phyloP scores from a whole-genome alignment of 2,329 filamentous ascomycete species.

The Dothidotthia symphoricarpi region DNA sequence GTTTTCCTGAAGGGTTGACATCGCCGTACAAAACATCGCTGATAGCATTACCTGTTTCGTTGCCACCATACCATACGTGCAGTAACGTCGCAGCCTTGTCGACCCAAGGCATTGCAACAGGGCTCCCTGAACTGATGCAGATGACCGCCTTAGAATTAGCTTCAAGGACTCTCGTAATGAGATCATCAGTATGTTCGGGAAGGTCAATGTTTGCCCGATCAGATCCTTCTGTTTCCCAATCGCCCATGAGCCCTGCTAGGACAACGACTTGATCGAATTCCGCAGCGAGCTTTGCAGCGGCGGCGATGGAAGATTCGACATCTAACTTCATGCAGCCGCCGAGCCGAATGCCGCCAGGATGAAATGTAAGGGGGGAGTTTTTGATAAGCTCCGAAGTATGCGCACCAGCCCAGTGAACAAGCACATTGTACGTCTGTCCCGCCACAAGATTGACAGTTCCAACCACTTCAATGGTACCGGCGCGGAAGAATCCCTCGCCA shows the following conservation, averaged over 20 bases:
- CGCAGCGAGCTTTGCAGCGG: conserved; percentile 64
- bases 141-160: conserved; percentile 71
- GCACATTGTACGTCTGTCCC: too few species aligned
- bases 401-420: too few species aligned
- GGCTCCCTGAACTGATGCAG: conserved; percentile 77
- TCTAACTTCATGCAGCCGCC: not conserved
- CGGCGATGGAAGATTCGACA: conserved; percentile 2
- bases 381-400: too few species aligned
- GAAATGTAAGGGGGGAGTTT: too few species aligned
- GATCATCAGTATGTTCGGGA: conserved; percentile 56
- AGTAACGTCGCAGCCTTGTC: conserved; percentile 72
- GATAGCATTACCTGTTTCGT: conserved; percentile 78
- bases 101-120: conserved; percentile 72
- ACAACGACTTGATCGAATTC: conserved; percentile 71
- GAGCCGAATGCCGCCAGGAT: too few species aligned
- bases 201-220: conserved; percentile 59
- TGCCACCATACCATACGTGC: conserved; percentile 75
- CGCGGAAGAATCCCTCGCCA: too few species aligned
- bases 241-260: conserved; percentile 69
- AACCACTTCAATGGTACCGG: too few species aligned
- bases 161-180: conserved; percentile 59
- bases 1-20: conserved; percentile 69
- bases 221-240: conserved; percentile 68
- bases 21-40: conserved; percentile 73
- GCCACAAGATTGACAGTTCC: too few species aligned